These are phyloP conservation scores for Coffea humblotiana DNA, from an alignment of 305 asterid genomes.

Conservation along the genomic window DNA sequence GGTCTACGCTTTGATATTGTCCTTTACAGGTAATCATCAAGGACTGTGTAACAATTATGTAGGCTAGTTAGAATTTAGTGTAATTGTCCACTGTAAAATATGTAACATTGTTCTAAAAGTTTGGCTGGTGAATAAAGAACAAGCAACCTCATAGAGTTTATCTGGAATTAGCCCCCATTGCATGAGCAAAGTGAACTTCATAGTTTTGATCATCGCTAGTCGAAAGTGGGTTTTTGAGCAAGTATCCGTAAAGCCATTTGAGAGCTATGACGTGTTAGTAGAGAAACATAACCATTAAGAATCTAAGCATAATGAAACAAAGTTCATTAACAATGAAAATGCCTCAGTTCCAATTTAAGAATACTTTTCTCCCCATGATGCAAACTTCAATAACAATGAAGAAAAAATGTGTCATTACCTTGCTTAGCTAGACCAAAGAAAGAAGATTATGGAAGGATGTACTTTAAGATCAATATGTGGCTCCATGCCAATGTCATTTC, in stretches of 20 bases:
- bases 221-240: constrained; percentile 10
- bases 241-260: constrained; percentile 22
- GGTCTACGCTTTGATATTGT: constrained; percentile 14
- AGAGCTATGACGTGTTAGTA: not conserved
- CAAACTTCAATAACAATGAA: not conserved
- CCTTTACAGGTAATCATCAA: constrained; percentile 23
- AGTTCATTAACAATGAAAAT: not conserved
- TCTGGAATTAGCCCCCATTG: constrained; percentile 23
- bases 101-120: too few species aligned
- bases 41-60: not conserved
- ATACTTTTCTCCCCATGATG: not conserved
- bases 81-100: not conserved
- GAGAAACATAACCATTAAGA: not conserved
- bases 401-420: not conserved
- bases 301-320: not conserved
- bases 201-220: not conserved
- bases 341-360: not conserved
- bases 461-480: constrained; percentile 28
- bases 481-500: constrained; percentile 11
- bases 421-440: not conserved
- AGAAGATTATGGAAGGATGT: not conserved
- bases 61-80: not conserved
- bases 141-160: constrained; percentile 23
- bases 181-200: constrained; percentile 9
- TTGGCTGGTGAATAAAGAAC: not conserved